phyloP scores from a whole-genome alignment of 75 land plant species.

The Picea sitchensis region DNA sequence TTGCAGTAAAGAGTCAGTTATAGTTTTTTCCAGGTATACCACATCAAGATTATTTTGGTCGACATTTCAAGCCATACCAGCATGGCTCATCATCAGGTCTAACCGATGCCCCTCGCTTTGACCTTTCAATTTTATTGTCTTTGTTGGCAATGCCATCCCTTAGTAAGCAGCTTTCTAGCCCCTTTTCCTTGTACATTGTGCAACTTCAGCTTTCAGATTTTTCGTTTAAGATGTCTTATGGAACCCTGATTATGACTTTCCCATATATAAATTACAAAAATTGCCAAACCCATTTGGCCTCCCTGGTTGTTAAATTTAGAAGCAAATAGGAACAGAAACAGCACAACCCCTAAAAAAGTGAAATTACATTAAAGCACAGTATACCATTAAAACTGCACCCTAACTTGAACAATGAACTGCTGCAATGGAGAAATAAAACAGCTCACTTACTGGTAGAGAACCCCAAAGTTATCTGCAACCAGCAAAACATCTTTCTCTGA shows the following conservation, averaged over 20 bases:
- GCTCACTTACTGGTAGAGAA: conserved; percentile 62
- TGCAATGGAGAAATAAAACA: background rate
- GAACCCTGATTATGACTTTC: background rate
- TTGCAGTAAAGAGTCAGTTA: background rate
- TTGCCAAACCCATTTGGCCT: background rate
- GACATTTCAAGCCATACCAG: no score
- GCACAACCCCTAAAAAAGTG: background rate
- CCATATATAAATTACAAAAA: background rate
- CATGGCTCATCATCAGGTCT: no score
- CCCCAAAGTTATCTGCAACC: conserved; percentile 91
- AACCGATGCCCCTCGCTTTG: no score
- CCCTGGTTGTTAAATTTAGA: background rate
- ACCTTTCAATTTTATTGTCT: no score
- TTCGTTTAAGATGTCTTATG: background rate
- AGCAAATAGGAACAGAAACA: background rate
- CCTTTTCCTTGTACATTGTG: background rate
- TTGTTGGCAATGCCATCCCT: no score
- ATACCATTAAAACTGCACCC: background rate
- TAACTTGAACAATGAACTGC: background rate
- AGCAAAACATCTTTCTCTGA: conserved; percentile 51
- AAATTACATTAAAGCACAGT: background rate
- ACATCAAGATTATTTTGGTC: no score
- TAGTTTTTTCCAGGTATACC: no score
- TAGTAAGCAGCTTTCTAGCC: background rate
- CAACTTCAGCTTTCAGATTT: background rate